Base-by-base conservation (phyloP, 768 basidiomycete genomes). In the Rhodotorula diobovata region DNA sequence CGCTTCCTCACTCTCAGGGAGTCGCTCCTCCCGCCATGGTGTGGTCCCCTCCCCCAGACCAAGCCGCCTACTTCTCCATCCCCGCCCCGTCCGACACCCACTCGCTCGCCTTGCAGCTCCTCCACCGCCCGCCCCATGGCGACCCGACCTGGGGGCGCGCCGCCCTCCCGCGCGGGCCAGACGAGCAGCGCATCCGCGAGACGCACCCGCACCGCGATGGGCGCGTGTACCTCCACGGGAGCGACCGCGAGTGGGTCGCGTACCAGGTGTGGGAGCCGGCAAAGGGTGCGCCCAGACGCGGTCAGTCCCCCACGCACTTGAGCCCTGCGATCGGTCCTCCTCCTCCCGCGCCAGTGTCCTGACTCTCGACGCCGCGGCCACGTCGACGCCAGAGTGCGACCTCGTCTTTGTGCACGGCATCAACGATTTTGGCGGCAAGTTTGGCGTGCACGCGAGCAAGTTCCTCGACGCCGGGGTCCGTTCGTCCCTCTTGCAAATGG, bases 261-360 rank as follows among this genome's bases (percentile, higher is more conserved):
- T 77, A 75, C 39, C 76, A 77, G 59, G 70, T 77, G 21, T 76
- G 76, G 74, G 76, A 76, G 43, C 60, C 70, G 16, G 58, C 63
- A 8, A 45, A 46, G 21, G 61, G 57, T 0, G 58, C 61, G 3
- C 39, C 58, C 30, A 34, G 48, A 1, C 63, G 63, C 18, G 57
- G 70, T 74, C 45, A 50, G 69, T 54, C 6, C 39, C 41, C 18
- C 41, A 3, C 41, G 4, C 39, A 30, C 28, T 5, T 20, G n/a
- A n/a, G n/a, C n/a, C n/a, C n/a, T n/a, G n/a, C n/a, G n/a, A n/a
- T n/a, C n/a, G n/a, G n/a, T n/a, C 25, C 34, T 37, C 34, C 28
- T 37, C 2, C 11, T 12, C 8, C 41, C 6, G 14, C 18, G 41
- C 18, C 41, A 12, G 6, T 5, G 41, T 15, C 12, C 41, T 15